A percentile compares a stretch with the other conserved stretches of the same genome.
Conservation (phyloP, 768 basidiomycete genomes). For the Rhizopogon salebrosus region DNA sequence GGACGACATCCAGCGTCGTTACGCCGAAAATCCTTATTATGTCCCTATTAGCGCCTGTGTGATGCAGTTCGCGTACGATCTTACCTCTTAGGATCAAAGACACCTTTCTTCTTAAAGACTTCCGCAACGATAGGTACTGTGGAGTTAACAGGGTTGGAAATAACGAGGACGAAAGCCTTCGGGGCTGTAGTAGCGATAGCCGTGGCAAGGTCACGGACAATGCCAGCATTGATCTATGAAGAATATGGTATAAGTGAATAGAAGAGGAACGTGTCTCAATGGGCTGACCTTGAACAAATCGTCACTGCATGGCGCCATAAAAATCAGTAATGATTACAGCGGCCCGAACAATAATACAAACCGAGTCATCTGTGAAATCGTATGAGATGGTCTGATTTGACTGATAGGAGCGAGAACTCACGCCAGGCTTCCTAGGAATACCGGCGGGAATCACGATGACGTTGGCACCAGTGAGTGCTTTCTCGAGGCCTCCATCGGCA, state of each 20-base stretch:
- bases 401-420: conserved; percentile 34
- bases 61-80: conserved; percentile 7
- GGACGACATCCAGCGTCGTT: conserved; percentile 95
- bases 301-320: conserved; percentile 49
- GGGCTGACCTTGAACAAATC: conserved; percentile 85
- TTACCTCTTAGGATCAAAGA: conserved; percentile 89
- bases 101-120: conserved; percentile 87
- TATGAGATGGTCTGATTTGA: neutral
- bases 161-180: conserved; percentile 91
- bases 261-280: neutral
- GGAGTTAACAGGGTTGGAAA: conserved; percentile 99
- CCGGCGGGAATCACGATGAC: conserved; percentile 95
- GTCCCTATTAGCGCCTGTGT: conserved; percentile 1
- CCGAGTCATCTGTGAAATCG: conserved; percentile 43
- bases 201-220: conserved; percentile 88
- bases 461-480: conserved; percentile 79
- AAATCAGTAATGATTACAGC: conserved; percentile 3
- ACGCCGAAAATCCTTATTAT: conserved; percentile 84
- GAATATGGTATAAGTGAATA: conserved; percentile 1
- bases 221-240: conserved; percentile 91
- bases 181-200: conserved; percentile 81
- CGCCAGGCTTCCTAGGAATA: conserved; percentile 91
- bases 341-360: conserved; percentile 17
- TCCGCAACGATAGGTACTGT: conserved; percentile 97
- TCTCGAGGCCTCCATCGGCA: conserved; percentile 76